Conservation (phyloP, 129 eudicot species). For the Chrysanthemum makinoi region DNA sequence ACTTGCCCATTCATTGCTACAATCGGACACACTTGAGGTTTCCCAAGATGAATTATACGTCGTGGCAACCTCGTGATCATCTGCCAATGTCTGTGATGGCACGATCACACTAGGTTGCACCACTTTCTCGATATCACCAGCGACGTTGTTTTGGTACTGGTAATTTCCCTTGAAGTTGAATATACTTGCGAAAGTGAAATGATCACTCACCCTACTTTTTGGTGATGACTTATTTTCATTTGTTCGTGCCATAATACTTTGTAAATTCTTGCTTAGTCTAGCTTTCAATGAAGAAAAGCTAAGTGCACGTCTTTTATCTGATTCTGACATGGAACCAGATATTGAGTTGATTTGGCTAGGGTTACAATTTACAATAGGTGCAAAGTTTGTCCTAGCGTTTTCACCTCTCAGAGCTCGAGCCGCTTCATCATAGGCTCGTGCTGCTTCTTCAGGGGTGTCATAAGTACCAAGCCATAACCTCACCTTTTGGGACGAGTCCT, state of each 20-base stretch:
- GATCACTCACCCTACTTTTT: slow-evolving; percentile 73
- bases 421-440: slow-evolving; percentile 82
- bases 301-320: slow-evolving; percentile 41
- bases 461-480: slow-evolving; percentile 82
- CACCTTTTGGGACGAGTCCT: slow-evolving; percentile 77
- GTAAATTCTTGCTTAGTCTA: slow-evolving; percentile 72
- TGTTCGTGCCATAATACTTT: slow-evolving; percentile 64
- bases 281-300: slow-evolving; percentile 74
- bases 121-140: slow-evolving; percentile 48
- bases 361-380: slow-evolving; percentile 28
- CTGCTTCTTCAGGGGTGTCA: slow-evolving; percentile 82
- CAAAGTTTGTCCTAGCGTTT: slow-evolving; percentile 69
- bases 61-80: slow-evolving; percentile 34
- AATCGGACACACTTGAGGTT: slow-evolving; percentile 51
- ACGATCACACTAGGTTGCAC: slow-evolving; percentile 83
- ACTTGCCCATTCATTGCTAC: slow-evolving; percentile 53
- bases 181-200: slow-evolving; percentile 76
- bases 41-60: slow-evolving; percentile 53
- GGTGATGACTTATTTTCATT: slow-evolving; percentile 49
- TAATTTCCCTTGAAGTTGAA: slow-evolving; percentile 52
- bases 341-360: slow-evolving; percentile 20
- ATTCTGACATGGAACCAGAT: slow-evolving; percentile 16
- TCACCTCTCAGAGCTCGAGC: slow-evolving; percentile 80
- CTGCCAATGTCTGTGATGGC: slow-evolving; percentile 42
- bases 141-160: slow-evolving; percentile 31